phyloP scores from a whole-genome alignment of 2,329 filamentous ascomycete genomes.

The Xylariaceae sp. region DNA sequence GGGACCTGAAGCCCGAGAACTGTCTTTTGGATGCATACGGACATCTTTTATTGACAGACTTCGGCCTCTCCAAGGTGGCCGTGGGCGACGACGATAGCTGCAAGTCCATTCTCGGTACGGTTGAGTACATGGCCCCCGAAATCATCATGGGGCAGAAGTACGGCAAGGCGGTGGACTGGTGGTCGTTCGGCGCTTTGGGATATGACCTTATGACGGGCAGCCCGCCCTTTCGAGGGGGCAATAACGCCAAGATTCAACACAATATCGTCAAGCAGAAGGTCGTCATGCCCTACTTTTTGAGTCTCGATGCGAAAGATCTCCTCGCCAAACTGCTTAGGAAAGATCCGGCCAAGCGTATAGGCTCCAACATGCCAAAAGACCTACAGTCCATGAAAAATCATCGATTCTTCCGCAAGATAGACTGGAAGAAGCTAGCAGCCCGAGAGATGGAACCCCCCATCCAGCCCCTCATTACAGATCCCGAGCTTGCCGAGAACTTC shows the following conservation, averaged over 20 bases:
- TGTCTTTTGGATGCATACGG: conserved; percentile 88
- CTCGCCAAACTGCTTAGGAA: conserved; percentile 87
- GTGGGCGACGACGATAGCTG: conserved; percentile 67
- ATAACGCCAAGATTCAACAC: conserved; percentile 91
- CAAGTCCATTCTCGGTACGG: conserved; percentile 87
- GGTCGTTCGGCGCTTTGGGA: conserved; percentile 90
- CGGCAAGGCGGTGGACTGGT: conserved; percentile 96
- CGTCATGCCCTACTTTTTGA: conserved; percentile 81
- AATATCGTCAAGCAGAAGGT: conserved; percentile 95
- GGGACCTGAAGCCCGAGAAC: conserved; percentile 96
- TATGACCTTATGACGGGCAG: conserved; percentile 90
- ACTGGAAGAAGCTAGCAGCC: conserved; percentile 83
- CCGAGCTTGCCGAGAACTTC: conserved; percentile 95
- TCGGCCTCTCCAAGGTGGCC: conserved; percentile 92
- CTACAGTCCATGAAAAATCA: conserved; percentile 82
- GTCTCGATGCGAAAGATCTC: conserved; percentile 88
- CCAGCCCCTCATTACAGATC: conserved; percentile 88
- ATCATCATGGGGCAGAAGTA: conserved; percentile 85
- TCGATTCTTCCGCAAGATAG: conserved; percentile 93
- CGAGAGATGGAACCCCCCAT: conserved; percentile 87
- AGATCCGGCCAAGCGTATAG: conserved; percentile 85
- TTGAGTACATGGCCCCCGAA: conserved; percentile 99
- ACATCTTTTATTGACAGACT: conserved; percentile 91
- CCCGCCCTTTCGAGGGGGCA: conserved; percentile 85
- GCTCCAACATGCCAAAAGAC: conserved; percentile 84